Evolutionary conservation across 495 filamentous ascomycete genomes (phyloP), one percentile per base, ranked within the genome.

Genomic region (Viridothelium virens): DNA sequence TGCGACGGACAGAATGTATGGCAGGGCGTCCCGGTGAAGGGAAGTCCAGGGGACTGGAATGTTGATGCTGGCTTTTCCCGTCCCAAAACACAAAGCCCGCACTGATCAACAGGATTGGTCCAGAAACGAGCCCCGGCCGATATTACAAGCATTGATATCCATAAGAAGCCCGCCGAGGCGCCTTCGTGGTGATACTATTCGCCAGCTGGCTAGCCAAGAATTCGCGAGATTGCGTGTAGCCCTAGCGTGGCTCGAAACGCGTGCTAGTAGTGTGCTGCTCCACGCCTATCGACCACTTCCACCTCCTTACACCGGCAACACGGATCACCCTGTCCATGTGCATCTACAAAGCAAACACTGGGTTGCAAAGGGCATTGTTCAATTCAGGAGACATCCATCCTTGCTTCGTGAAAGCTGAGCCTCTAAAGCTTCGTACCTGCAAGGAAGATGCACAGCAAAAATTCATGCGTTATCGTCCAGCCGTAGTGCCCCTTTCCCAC

Each of bases 141-240:
- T 5, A 34, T 3, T 31, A 34, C 53, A 36, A 14, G 53, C 53
- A 7, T 59, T 59, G 53, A 59, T 59, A 38, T 59, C 53, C 53
- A 7, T 6, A 59, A 59, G 25, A 7, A 59, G 53, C 31, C 5
- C 7, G 11, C 5, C 7, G 53, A 36, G 53, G 53, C 53, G 53
- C 53, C 36, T 7, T 31, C 7, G 25, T 14, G 31, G 53, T 33
- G 53, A 10, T 14, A 9, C 53, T 1, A 59, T 59, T 59, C 53
- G 53, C 36, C 4, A 36, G 53, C 53, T 7, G 18, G 25, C 18
- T 36, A 34, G 53, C 25, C 25, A 9, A 18, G 36, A 31, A 38
- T 59, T 59, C 7, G 11, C 25, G 53, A 59, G 53, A 59, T 59
- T 59, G 53, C 53, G 53, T 59, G 25, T 7, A 36, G 31, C 53